Base-by-base conservation (phyloP, 148 eudicot genomes). In the Persicaria tinctoria region DNA sequence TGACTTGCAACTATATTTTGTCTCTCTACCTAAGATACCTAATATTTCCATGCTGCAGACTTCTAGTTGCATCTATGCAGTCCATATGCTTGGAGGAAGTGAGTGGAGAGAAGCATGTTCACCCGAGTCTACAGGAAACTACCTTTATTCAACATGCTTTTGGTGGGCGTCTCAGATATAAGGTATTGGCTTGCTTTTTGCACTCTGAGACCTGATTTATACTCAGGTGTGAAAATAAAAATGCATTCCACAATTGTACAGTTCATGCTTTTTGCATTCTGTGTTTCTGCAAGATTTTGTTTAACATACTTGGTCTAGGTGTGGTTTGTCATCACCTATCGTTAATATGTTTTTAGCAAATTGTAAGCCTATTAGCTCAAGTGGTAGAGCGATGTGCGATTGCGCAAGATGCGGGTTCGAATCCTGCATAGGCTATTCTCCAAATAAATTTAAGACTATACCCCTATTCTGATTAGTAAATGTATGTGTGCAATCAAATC, bases 31-130 rank as follows among this genome's bases (percentile, higher is more conserved):
- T 66, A 47, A 66, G 46, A 38, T 59, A 46, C n/a, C 13, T 72
- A 8, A 17, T 71, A 16, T 51, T 54, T 46, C 76, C 46, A 66
- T 38, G 23, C 23, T 82, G 45, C 80, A 23, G 98, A 94, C 88
- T 93, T 83, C 87, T 93, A 78, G 87, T 91, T 23, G 86, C 98
- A 73, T 91, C 98, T 62, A 91, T 93, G 98, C 98, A 93, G 83
- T 84, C 97, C 46, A 91, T 93, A 81, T 91, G 95, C 77, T 81
- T 93, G 77, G 95, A 91, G 76, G 89, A 85, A 81, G 84, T 84
- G 75, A 97, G 97, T 78, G 98, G 95, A 80, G 97, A 93, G 74
- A 88, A 86, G 12, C 80, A 73, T 72, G 88, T 93, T 66, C 89
- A 91, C 82, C 89, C 92, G 72, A 82, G 76, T 78, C 86, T 86